Base-by-base conservation (phyloP, 306 rosid genomes). In the Delonix regia region DNA sequence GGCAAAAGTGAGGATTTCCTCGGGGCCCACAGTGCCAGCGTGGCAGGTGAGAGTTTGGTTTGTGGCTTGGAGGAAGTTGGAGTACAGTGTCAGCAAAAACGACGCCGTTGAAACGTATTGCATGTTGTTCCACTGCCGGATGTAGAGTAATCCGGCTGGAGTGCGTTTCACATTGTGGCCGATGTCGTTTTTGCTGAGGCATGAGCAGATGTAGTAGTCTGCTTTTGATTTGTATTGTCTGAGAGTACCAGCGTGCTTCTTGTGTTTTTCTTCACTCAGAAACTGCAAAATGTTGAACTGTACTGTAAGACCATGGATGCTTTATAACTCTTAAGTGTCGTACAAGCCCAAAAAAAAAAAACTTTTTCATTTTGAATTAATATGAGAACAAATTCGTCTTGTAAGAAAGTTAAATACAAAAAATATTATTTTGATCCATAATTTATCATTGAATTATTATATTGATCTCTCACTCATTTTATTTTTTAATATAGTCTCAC, bases 71-170 rank as follows among this genome's bases (percentile, higher is more conserved):
- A 96, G 98, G 74, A 78, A 84, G 16, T 96, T 94, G 1, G 99
- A 87, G 78, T 90, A 93, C 9, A 85, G 9, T 24, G 96, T 86
- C 56, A 96, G 97, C 4, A 96, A 82, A 66, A 96, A 96, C 3
- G 99, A 38, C 13, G 99, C 94, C 5, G 98, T 88, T 47, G 99
- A 86, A 66, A 96, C 98, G 49, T 96, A 91, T 72, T 96, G 99
- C 98, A 96, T 93, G 89, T 96, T 96, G 89, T 96, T 96, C 99
- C 99, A 96, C 30, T 91, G 94, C 33, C 99, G 74, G 55, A 91
- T 18, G 70, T 86, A 93, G 2, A 96, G 60, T 49, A 96, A 80
- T 9, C 99, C 99, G 1, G 89, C 97, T 2, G 99, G 96, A 4
- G 99, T 96, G 33, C 85, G 65, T 33, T 91, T 90, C 38, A 91